These are phyloP conservation scores for Nemania abortiva DNA, from an alignment of 2,329 filamentous ascomycete species.

Conservation along the genomic window DNA sequence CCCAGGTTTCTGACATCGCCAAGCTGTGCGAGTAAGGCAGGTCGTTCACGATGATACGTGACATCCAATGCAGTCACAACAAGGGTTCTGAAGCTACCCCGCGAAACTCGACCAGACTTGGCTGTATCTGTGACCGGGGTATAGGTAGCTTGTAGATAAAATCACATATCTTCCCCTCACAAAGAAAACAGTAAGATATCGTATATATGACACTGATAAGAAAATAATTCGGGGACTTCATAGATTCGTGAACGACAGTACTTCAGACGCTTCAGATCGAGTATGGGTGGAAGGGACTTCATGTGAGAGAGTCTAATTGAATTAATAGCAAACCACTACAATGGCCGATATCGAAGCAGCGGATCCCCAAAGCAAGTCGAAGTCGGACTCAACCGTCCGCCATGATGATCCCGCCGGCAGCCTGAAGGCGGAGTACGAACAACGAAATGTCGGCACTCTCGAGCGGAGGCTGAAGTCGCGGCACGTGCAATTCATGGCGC, in stretches of 20 bases:
- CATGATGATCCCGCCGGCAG: conserved; percentile 41
- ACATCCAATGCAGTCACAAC: conserved; percentile 16
- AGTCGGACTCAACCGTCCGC: conserved; percentile 19
- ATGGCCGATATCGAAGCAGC: conserved; percentile 47
- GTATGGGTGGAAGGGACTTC: background rate
- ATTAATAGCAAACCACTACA: background rate
- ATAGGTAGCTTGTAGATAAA: conserved; percentile 20
- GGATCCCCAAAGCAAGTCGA: conserved; percentile 30
- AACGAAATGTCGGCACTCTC: conserved; percentile 52
- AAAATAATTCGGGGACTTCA: background rate
- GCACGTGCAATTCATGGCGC: conserved; percentile 62
- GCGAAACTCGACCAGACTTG: conserved; percentile 14
- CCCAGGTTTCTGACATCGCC: conserved; percentile 8
- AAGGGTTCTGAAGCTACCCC: conserved; percentile 28
- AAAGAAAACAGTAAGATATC: background rate
- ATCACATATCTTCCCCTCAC: conserved; percentile 23
- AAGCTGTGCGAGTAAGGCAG: conserved; percentile 23
- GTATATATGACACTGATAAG: background rate
- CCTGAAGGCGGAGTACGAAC: conserved; percentile 46
- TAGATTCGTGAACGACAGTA: background rate
- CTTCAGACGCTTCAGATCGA: background rate
- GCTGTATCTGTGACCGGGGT: conserved; percentile 14
- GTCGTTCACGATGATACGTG: conserved; percentile 23
- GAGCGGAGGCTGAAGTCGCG: conserved; percentile 55
- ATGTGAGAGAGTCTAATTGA: background rate